Evolutionary conservation across 495 filamentous ascomycete genomes (phyloP).

Genomic region (Lasiosphaeris hirsuta): DNA sequence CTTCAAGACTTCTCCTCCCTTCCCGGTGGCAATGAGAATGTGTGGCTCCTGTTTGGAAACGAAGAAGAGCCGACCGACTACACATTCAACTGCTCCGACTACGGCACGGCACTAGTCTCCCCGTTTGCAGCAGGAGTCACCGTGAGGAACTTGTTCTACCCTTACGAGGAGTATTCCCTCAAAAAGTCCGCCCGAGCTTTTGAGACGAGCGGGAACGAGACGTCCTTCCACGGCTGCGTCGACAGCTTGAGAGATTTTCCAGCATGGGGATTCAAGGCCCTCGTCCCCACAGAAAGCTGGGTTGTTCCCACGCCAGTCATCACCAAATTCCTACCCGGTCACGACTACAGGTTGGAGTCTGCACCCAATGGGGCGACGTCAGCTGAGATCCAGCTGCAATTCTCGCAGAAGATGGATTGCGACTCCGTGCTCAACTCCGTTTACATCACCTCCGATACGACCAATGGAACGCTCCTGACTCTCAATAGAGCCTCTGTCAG

Average conservation of each 20-base stretch:
- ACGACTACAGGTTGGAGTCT: conserved; percentile 52
- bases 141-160: conserved; percentile 66
- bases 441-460: conserved; percentile 50
- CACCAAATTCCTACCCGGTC: conserved; percentile 61
- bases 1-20: conserved; percentile 52
- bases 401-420: conserved; percentile 64
- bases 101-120: conserved; percentile 47
- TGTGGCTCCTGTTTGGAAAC: conserved; percentile 67
- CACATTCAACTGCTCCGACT: conserved; percentile 53
- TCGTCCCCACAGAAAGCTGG: conserved; percentile 58
- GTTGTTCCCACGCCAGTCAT: conserved; percentile 55
- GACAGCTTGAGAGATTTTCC: conserved; percentile 45
- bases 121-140: conserved; percentile 54
- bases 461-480: conserved; percentile 15
- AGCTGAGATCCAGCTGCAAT: conserved; percentile 56
- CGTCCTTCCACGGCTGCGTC: conserved; percentile 47
- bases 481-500: conserved; percentile 18
- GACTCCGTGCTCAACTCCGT: conserved; percentile 36
- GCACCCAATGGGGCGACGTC: conserved; percentile 29
- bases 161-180: conserved; percentile 50
- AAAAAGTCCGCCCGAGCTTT: too few relatives aligned
- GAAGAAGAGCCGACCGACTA: conserved; percentile 56
- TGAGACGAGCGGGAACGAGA: neutral
- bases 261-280: conserved; percentile 59
- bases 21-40: conserved; percentile 16